Percentiles rank a stretch among this genome's conserved stretches.
These are phyloP conservation scores for Lycium barbarum DNA, from an alignment of 257 asterid species.

Conservation along the genomic window DNA sequence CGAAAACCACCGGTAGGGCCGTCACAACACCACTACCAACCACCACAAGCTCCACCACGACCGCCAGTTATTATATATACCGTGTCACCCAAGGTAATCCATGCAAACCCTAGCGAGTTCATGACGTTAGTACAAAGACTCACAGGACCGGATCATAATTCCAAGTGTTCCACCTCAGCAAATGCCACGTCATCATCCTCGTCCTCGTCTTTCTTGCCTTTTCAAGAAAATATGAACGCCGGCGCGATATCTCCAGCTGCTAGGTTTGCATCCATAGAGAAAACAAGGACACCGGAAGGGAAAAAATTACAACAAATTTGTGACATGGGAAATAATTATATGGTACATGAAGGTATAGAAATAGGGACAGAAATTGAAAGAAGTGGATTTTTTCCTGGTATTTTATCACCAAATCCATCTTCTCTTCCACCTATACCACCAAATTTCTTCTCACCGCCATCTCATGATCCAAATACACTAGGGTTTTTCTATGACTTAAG, in stretches of 20 bases:
- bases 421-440: conserved; percentile 78
- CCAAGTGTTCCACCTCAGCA: conserved; percentile 36
- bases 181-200: conserved; percentile 31
- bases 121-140: conserved; percentile 90
- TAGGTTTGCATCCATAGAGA: conserved; percentile 78
- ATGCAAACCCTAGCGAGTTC: conserved; percentile 98
- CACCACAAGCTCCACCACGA: conserved; percentile 57
- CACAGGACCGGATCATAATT: conserved; percentile 63
- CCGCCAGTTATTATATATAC: conserved; percentile 93
- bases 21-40: conserved; percentile 32
- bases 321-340: conserved; percentile 29
- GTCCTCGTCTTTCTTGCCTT: conserved; percentile 34
- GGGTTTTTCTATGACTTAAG: conserved; percentile 71
- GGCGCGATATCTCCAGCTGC: conserved; percentile 87
- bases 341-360: conserved; percentile 46
- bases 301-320: conserved; percentile 32
- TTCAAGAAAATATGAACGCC: conserved; percentile 29
- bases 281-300: conserved; percentile 50
- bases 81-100: conserved; percentile 88
- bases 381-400: conserved; percentile 64
- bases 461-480: conserved; percentile 55
- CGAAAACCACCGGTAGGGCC: conserved; percentile 76
- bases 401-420: conserved; percentile 85
- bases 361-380: conserved; percentile 48
- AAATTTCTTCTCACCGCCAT: conserved; percentile 65